Base-by-base conservation (phyloP, 2,329 filamentous ascomycete species). In the Ustulina deusta region DNA sequence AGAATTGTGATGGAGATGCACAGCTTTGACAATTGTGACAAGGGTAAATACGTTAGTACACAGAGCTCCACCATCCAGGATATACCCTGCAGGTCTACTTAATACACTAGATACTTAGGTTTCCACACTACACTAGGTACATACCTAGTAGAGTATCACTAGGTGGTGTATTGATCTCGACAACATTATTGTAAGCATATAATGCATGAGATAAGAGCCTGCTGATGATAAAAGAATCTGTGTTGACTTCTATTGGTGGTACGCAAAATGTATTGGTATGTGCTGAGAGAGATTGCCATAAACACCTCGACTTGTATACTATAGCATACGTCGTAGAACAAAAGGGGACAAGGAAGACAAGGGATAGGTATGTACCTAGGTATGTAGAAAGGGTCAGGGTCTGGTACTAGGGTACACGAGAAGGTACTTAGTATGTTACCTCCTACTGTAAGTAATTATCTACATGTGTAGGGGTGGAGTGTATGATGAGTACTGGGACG, bases 11-110 rank as follows among this genome's bases (percentile, higher is more conserved):
- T 32, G 22, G 13, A 15, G 48, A 51, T 22, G 13, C 25, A 15
- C 27, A 51, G 48, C 48, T 51, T 29, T 32, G 25, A 51, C 48
- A 51, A 51, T 51, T 51, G 48, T 52, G 49, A 52, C 13, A 29
- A n/a, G 15, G 46, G 7, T n/a, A 52, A 15, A 34, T 32, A 32
- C 17, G 6, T 27, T 20, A 52, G 15, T 46, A 15, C 20, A 34
- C 49, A 17, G 6, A 17, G 25, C 25, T 29, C 13, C 46, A 11
- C 20, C 42, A 22, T 22, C 42, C 42, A 46, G 42, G 42, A 46
- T 46, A 25, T 13, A 38, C 42, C 42, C 10, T 46, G 20, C 11
- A 44, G 42, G 20, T 46, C 20, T 46, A 25, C 20, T 46, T 46
- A 10, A 22, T 51, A 29, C 22, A 51, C n/a, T 27, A 40, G 36